Evolutionary conservation across 805 yeast species (phyloP).

Genomic region (Nakazawaea ishiwadae): DNA sequence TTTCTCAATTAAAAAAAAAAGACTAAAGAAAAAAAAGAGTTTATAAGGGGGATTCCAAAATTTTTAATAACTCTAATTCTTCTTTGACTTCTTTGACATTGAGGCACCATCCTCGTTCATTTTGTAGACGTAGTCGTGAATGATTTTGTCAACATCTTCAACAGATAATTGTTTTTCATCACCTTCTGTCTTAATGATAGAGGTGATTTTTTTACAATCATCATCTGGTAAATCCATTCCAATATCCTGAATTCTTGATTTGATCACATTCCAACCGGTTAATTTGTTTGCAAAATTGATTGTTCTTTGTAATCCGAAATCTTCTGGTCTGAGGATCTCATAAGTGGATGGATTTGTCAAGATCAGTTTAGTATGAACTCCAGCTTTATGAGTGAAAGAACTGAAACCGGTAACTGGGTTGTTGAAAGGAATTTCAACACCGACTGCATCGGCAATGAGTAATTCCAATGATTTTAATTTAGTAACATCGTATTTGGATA

Average conservation of each 20-base stretch:
- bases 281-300: slow-evolving; percentile 57
- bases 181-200: slow-evolving; percentile 51
- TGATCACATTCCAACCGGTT: slow-evolving; percentile 63
- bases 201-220: slow-evolving; percentile 52
- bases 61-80: background rate
- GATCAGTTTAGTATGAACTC: slow-evolving; percentile 59
- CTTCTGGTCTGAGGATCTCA: slow-evolving; percentile 53
- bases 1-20: background rate
- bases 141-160: slow-evolving; percentile 58
- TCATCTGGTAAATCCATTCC: slow-evolving; percentile 51
- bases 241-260: slow-evolving; percentile 56
- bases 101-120: slow-evolving; percentile 32
- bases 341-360: slow-evolving; percentile 61
- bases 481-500: slow-evolving; percentile 51
- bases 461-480: slow-evolving; percentile 55
- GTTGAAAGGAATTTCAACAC: slow-evolving; percentile 56
- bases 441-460: slow-evolving; percentile 55
- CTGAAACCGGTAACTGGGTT: slow-evolving; percentile 63
- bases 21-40: background rate
- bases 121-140: slow-evolving; percentile 35
- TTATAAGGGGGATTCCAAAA: too few species aligned
- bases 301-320: slow-evolving; percentile 57
- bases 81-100: slow-evolving; percentile 22
- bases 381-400: slow-evolving; percentile 62
- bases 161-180: slow-evolving; percentile 56